A percentile compares a stretch with the other conserved stretches of the same genome.
These are phyloP conservation scores for Paraurostyla sp. DNA, from an alignment of 73 alveolate species.

Conservation along the genomic window DNA sequence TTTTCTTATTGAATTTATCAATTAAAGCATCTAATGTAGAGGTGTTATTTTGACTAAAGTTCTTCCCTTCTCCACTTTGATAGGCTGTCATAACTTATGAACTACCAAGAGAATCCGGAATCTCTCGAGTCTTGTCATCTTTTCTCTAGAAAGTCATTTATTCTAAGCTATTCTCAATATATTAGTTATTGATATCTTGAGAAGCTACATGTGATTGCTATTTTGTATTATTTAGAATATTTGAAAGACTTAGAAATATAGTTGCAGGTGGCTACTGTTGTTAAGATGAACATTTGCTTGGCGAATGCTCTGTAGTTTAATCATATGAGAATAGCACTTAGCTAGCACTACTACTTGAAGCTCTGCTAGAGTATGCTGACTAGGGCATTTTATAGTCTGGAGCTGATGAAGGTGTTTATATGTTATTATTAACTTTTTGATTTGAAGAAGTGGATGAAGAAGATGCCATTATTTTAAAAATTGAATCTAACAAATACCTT, in stretches of 20 bases:
- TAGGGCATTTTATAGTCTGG: background rate
- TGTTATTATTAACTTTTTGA: no score
- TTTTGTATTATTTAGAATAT: slow-evolving; percentile 15
- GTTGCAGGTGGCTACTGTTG: slow-evolving; percentile 7
- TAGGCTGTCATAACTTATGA: no score
- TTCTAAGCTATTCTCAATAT: background rate
- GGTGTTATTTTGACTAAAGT: background rate
- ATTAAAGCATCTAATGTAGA: background rate
- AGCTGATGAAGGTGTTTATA: background rate
- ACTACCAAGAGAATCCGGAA: no score
- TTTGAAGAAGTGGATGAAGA: no score
- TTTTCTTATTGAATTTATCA: background rate
- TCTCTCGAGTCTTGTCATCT: no score
- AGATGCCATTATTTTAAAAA: background rate
- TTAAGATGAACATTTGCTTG: background rate
- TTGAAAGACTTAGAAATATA: slow-evolving; percentile 22
- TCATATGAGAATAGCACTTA: background rate
- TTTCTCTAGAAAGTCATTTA: background rate
- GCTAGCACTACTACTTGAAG: no score
- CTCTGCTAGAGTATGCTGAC: background rate
- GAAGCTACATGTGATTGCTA: no score
- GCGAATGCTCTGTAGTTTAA: background rate
- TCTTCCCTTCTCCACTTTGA: no score
- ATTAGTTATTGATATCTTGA: no score
- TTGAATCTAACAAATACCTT: slow-evolving; percentile 4